Evolutionary conservation across 1,284 basidiomycete genomes (phyloP), one percentile per base, ranked within the genome.

Genomic region (Apiotrichum laibachii): DNA sequence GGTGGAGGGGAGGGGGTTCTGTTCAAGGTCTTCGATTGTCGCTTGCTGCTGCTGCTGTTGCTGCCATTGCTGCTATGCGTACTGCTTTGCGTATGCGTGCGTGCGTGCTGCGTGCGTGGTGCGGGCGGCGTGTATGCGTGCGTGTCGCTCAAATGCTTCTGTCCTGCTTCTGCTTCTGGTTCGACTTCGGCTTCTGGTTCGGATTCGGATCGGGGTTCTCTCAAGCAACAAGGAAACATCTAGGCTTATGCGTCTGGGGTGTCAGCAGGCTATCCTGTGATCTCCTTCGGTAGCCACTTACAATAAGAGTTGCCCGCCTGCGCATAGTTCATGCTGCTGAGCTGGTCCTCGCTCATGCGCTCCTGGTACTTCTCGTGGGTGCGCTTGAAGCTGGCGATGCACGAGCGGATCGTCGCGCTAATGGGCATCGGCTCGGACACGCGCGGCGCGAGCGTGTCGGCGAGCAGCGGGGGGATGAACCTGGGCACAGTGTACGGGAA

Each of bases 341-440:
- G 77, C 72, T 95, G 92, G 71, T 95, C 92, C 74, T 94, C 90
- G 67, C 89, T 85, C 77, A 99, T 98, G 60, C 85, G 84, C 63
- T 86, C 83, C 76, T 94, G 89, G 77, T 98, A 94, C 60, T 78
- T 80, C 43, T 73, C 72, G 53, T 79, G 75, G 10, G 72, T 76
- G 42, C 74, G 65, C 66, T 79, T 80, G 68, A 79, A 81, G 10
- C 76, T 73, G 50, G 89, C 90, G 51, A 92, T 92, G 77, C 87
- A 90, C 68, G 88, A 87, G 53, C 90, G 85, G 69, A 95, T 92
- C 8, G 92, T 91, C 5, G 89, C 91, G 26, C 89, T 90, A 70
- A 98, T 90, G 21, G 94, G 94, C 48, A 88, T 87, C 22, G 94
- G 93, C 73, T 94, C 92, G 7, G 92, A 89, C 2, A 89, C 87